Percentiles rank a stretch among this genome's conserved stretches.
Evolutionary conservation across 2,329 filamentous ascomycete genomes (phyloP).

Genomic region (Tolypocladium endophyticum): DNA sequence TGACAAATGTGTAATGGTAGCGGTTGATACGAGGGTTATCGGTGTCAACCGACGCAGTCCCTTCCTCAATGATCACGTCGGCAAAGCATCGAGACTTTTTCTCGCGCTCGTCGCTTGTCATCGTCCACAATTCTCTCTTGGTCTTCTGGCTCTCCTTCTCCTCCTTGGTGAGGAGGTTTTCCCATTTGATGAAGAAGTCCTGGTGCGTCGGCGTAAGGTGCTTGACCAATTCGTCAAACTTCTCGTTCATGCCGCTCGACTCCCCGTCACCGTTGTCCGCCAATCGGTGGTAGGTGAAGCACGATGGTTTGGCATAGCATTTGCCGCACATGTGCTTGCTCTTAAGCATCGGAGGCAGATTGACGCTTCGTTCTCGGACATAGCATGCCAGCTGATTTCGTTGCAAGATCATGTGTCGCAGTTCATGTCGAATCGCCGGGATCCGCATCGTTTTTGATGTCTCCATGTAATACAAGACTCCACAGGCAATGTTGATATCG

Average conservation of each 20-base stretch:
- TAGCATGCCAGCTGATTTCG: constrained; percentile 83
- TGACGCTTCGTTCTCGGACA: constrained; percentile 66
- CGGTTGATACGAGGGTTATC: constrained; percentile 79
- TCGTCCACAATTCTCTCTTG: constrained; percentile 88
- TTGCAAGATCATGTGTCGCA: constrained; percentile 94
- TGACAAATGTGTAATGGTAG: constrained; percentile 76
- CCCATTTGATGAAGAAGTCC: constrained; percentile 91
- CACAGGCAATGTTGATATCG: constrained; percentile 82
- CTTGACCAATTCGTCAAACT: constrained; percentile 71
- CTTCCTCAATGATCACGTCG: constrained; percentile 73
- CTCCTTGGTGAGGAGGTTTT: constrained; percentile 83
- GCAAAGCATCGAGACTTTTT: constrained; percentile 83
- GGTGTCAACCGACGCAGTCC: constrained; percentile 58
- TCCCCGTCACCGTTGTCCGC: constrained; percentile 75
- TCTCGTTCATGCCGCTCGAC: constrained; percentile 67
- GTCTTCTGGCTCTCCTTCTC: constrained; percentile 84
- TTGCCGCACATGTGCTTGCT: constrained; percentile 71
- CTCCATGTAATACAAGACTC: constrained; percentile 92
- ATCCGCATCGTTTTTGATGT: constrained; percentile 78
- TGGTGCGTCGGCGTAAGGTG: constrained; percentile 67
- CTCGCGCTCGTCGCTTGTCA: constrained; percentile 82
- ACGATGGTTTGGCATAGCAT: constrained; percentile 85
- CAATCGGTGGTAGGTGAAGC: constrained; percentile 89
- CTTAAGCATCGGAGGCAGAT: constrained; percentile 78
- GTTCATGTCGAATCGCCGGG: constrained; percentile 73